Evolutionary conservation across 495 filamentous ascomycete genomes (phyloP), one percentile per base, ranked within the genome.

Genomic region (Podospora bellae-mahoneyi): DNA sequence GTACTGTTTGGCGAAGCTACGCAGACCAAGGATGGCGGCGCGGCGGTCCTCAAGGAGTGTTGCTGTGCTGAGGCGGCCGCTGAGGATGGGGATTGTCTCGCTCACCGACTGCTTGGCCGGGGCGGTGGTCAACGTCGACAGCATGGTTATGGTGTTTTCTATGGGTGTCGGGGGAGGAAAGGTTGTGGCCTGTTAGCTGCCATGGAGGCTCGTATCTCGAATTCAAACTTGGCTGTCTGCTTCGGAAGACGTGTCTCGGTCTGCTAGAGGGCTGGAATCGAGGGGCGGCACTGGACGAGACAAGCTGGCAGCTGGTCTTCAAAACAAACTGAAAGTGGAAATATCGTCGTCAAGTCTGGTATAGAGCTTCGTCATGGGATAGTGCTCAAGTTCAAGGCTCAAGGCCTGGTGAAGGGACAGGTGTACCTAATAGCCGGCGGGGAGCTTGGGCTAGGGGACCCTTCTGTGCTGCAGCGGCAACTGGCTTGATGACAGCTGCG

Each of bases 31-130:
- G 62, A 98, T 96, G 57, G 95, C 94, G 64, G 91, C 92, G 66
- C 95, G 89, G 62, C 95, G 89, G 79, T 99, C 95, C 80, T 99
- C 95, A 48, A 98, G 85, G 20, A 99, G 84, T 1, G 92, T 97
- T 34, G 92, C 92, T 66, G 89, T 94, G 71, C 90, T 88, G 32
- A 99, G 86, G 64, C 95, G 91, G 73, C 89, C 88, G 80, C 90
- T 94, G 58, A 97, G 85, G 57, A 91, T 91, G 66, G 89, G 89
- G 75, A 99, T 99, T 20, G 95, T 96, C 73, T 96, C 92, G 72
- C 90, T 91, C 67, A 93, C 95, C 78, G 91, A 95, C 86, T 98
- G 95, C 86, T 95, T 96, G 79, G 92, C 92, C 72, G 94, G 94
- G 75, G 92, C 90, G 82, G 94, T 88, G 71, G 92, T 89, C 79